Evolutionary conservation across 2,329 filamentous ascomycete genomes (phyloP).

Genomic region (Claviceps africana): DNA sequence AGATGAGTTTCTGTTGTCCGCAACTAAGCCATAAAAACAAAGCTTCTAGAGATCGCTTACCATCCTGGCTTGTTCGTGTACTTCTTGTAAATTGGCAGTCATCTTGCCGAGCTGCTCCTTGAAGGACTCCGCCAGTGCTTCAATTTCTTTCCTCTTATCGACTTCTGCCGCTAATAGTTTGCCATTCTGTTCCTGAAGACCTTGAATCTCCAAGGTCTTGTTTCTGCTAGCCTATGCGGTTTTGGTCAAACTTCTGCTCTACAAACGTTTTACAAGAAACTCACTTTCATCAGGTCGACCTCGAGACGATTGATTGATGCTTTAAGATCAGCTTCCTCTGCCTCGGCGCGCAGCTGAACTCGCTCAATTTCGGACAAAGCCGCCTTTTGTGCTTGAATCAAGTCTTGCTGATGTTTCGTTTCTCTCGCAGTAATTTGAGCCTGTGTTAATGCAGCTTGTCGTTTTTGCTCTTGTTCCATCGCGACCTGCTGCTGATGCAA

Average conservation of each 20-base stretch:
- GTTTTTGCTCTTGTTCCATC: conserved; percentile 12
- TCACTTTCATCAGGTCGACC: conserved; percentile 46
- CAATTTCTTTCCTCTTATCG: conserved; percentile 11
- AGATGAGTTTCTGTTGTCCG: not conserved
- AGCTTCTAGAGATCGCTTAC: conserved; percentile 9
- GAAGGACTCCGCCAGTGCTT: conserved; percentile 13
- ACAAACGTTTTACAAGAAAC: not conserved
- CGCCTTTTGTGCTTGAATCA: conserved; percentile 33
- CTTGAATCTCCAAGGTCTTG: conserved; percentile 45
- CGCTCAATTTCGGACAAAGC: conserved; percentile 36
- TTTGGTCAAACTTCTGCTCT: not conserved
- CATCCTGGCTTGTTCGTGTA: conserved; percentile 12
- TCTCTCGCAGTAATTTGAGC: conserved; percentile 11
- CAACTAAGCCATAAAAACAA: not conserved
- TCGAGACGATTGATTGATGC: conserved; percentile 47
- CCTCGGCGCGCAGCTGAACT: conserved; percentile 35
- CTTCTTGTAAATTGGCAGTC: conserved; percentile 9
- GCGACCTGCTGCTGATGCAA: conserved; percentile 14
- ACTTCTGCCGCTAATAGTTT: conserved; percentile 24
- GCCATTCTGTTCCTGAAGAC: conserved; percentile 27
- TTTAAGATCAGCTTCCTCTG: conserved; percentile 49
- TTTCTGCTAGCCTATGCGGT: conserved; percentile 41
- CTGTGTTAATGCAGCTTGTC: conserved; percentile 8
- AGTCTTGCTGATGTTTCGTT: conserved; percentile 18
- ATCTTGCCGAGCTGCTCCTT: conserved; percentile 15